Evolutionary conservation across 345 rosid species (phyloP).

Genomic region (Passiflora organensis): DNA sequence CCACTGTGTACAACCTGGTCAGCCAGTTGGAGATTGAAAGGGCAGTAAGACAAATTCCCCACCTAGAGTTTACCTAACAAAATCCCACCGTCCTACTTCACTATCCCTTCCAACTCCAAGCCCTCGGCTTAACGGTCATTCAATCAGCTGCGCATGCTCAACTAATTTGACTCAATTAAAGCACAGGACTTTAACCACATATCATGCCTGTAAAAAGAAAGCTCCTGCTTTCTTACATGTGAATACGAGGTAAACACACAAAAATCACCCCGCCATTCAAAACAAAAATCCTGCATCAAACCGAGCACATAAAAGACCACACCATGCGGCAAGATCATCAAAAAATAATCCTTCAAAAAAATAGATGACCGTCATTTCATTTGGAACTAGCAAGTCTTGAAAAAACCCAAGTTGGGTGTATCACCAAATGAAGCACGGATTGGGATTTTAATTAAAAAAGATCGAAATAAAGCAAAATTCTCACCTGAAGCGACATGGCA

Average conservation of each 20-base stretch:
- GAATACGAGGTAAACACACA: too few species aligned
- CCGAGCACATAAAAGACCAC: too few species aligned
- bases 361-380: too few species aligned
- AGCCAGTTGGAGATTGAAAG: not conserved
- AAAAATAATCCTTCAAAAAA: too few species aligned
- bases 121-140: slow-evolving; percentile 5
- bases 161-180: not conserved
- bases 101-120: not conserved
- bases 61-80: not conserved
- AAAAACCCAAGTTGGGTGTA: too few species aligned
- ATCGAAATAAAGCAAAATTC: not conserved
- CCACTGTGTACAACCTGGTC: too few species aligned
- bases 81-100: not conserved
- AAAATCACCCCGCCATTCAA: slow-evolving; percentile 5
- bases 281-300: not conserved
- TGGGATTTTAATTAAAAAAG: not conserved
- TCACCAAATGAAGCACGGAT: not conserved
- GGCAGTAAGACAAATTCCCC: not conserved
- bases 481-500: slow-evolving; percentile 17
- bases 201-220: not conserved
- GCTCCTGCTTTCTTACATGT: too few species aligned
- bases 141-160: slow-evolving; percentile 1
- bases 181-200: not conserved
- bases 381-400: too few species aligned
- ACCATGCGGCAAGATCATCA: too few species aligned